These are phyloP conservation scores for Litchi chinensis DNA, from an alignment of 345 rosid species.

Conservation along the genomic window DNA sequence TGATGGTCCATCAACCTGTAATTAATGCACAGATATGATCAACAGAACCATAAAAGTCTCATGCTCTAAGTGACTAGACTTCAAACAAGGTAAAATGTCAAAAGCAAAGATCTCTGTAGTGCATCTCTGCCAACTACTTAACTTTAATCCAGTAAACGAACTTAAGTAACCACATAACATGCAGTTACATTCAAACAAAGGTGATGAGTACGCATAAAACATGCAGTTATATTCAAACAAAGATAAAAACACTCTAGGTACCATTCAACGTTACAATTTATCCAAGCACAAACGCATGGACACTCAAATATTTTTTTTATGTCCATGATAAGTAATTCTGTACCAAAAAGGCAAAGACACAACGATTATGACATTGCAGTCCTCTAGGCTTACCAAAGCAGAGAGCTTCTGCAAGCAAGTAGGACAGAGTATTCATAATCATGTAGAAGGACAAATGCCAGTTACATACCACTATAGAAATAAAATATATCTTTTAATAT, in stretches of 20 bases:
- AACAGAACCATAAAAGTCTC: neutral
- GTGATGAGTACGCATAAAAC: neutral
- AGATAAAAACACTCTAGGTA: neutral
- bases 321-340: neutral
- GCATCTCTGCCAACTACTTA: neutral
- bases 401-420: neutral
- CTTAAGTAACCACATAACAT: neutral
- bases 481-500: neutral
- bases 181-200: neutral
- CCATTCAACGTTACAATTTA: neutral
- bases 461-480: neutral
- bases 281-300: neutral
- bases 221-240: neutral
- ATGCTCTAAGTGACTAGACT: neutral
- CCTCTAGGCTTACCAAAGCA: slow-evolving; percentile 2
- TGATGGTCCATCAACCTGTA: slow-evolving; percentile 72
- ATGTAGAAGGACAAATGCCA: neutral
- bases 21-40: slow-evolving; percentile 7
- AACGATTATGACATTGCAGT: neutral
- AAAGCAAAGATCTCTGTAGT: slow-evolving; percentile 4
- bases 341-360: neutral
- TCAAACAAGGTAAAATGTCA: neutral
- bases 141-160: neutral
- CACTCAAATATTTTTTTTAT: neutral
- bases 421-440: neutral